Percentiles rank a stretch among this genome's conserved stretches.
Evolutionary conservation across 192 early-diverging fungal species (phyloP).

Genomic region (Coemansia sp.): DNA sequence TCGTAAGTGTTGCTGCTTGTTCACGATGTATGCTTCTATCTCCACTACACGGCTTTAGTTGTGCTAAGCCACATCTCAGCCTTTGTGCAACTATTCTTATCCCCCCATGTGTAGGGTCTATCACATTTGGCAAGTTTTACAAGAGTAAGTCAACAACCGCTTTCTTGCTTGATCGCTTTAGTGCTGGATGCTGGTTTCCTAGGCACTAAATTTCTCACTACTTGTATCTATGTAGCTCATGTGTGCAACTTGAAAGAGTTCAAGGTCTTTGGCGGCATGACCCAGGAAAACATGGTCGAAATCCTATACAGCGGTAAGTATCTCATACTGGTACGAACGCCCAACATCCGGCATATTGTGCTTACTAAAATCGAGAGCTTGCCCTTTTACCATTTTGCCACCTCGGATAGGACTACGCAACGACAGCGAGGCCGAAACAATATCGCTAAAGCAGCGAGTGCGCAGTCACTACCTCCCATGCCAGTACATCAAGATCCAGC

Average conservation of each 20-base stretch:
- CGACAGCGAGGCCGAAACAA: conserved; percentile 81
- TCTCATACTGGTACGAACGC: neutral
- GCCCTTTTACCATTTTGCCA: conserved; percentile 14
- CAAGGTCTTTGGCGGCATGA: conserved; percentile 87
- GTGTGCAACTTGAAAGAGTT: conserved; percentile 98
- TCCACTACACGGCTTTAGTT: conserved; percentile 14
- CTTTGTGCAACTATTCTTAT: conserved; percentile 9
- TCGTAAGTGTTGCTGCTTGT: conserved; percentile 58
- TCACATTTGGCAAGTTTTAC: conserved; percentile 94
- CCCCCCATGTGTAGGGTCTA: conserved; percentile 43
- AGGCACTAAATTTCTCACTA: neutral
- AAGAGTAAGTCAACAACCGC: conserved; percentile 42
- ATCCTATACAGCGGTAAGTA: conserved; percentile 67
- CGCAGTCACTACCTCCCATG: conserved; percentile 79
- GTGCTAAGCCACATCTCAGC: conserved; percentile 3
- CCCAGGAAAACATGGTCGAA: conserved; percentile 82
- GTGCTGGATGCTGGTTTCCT: neutral
- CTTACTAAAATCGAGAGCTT: neutral
- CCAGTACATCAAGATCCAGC: conserved; percentile 92
- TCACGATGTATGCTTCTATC: conserved; percentile 41
- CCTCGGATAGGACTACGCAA: conserved; percentile 55
- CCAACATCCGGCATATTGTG: neutral
- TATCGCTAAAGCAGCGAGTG: conserved; percentile 74
- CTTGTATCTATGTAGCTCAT: conserved; percentile 55
- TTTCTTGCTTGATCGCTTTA: neutral